These are phyloP conservation scores for Suhomyces sp. DNA, from an alignment of 805 yeast genomes.

Conservation along the genomic window DNA sequence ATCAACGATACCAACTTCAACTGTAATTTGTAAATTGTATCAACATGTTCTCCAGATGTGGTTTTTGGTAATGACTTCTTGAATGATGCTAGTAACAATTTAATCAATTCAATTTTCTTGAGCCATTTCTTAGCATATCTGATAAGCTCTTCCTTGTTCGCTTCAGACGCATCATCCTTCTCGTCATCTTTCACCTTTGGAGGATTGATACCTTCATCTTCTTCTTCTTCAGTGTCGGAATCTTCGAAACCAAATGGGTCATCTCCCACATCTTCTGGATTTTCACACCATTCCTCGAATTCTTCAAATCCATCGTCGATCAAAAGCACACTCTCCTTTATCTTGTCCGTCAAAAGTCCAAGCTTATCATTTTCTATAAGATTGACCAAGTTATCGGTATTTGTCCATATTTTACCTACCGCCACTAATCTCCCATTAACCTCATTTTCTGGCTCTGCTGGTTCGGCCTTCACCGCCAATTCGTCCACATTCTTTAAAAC, in stretches of 20 bases:
- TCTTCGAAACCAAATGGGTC: constrained; percentile 52
- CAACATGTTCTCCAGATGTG: constrained; percentile 45
- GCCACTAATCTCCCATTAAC: constrained; percentile 48
- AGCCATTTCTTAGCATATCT: constrained; percentile 50
- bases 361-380: constrained; percentile 50
- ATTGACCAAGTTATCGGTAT: constrained; percentile 50
- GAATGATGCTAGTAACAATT: constrained; percentile 56
- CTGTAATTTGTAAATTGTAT: constrained; percentile 46
- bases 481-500: constrained; percentile 17
- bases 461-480: constrained; percentile 9
- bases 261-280: constrained; percentile 50
- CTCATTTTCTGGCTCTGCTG: constrained; percentile 13
- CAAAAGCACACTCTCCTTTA: constrained; percentile 45
- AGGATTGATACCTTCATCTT: constrained; percentile 15
- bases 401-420: constrained; percentile 72
- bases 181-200: constrained; percentile 21
- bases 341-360: constrained; percentile 49
- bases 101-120: constrained; percentile 54
- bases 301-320: constrained; percentile 67
- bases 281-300: constrained; percentile 65
- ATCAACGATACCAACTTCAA: constrained; percentile 42
- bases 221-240: constrained; percentile 17
- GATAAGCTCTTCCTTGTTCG: constrained; percentile 29
- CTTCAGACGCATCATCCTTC: constrained; percentile 7
- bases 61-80: constrained; percentile 54